phyloP scores from a whole-genome alignment of 495 filamentous ascomycete genomes.

The Aspergillus sclerotiicarbonarius region DNA sequence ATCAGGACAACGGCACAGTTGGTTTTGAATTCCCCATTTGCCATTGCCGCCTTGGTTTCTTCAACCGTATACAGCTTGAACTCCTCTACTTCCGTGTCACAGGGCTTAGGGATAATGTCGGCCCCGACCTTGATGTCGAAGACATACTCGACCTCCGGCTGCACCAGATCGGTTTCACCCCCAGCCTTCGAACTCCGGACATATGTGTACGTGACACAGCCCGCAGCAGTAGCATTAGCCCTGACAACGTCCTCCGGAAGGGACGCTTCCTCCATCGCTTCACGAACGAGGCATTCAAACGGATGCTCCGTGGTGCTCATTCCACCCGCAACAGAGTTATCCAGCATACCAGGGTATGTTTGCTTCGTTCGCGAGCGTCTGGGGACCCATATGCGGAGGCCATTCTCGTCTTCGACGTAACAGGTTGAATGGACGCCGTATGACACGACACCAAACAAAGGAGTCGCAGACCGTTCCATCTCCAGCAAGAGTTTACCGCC shows the following conservation, averaged over 20 bases:
- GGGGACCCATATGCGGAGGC: slow-evolving; percentile 81
- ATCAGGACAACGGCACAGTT: slow-evolving; percentile 83
- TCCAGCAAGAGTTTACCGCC: slow-evolving; percentile 63
- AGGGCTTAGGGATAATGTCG: slow-evolving; percentile 65
- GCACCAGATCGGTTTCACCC: slow-evolving; percentile 81
- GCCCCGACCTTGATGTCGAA: slow-evolving; percentile 81
- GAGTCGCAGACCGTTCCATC: slow-evolving; percentile 74
- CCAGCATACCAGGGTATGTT: slow-evolving; percentile 83
- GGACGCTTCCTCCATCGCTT: slow-evolving; percentile 87
- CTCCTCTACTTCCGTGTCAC: slow-evolving; percentile 83
- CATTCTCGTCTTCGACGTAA: slow-evolving; percentile 60
- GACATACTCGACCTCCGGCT: slow-evolving; percentile 89
- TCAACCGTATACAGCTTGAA: slow-evolving; percentile 76
- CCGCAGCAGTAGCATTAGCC: slow-evolving; percentile 51
- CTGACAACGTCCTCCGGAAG: slow-evolving; percentile 70
- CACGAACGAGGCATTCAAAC: slow-evolving; percentile 78
- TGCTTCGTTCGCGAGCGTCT: slow-evolving; percentile 71
- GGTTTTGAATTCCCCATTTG: slow-evolving; percentile 80
- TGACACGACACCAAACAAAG: slow-evolving; percentile 80
- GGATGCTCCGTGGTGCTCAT: slow-evolving; percentile 74
- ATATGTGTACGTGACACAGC: slow-evolving; percentile 84
- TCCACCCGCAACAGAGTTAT: slow-evolving; percentile 93
- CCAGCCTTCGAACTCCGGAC: slow-evolving; percentile 74
- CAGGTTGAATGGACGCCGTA: slow-evolving; percentile 91
- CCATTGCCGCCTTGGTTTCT: slow-evolving; percentile 69